Base-by-base conservation (phyloP, 768 basidiomycete genomes). In the Leccinum rimulosum region DNA sequence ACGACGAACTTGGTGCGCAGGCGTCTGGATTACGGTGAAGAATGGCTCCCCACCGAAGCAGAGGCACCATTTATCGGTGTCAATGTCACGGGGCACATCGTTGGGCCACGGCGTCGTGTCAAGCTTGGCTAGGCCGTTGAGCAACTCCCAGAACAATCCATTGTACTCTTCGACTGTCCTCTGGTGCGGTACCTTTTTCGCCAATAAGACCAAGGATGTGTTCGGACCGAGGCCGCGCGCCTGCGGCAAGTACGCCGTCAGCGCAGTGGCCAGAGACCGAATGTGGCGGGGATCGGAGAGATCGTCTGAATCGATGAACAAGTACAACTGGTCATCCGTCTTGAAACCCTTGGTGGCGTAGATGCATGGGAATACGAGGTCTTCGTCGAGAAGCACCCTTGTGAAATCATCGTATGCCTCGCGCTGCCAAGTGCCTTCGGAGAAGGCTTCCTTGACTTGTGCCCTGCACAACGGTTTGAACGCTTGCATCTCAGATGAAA, bases 261-360 rank as follows among this genome's bases (percentile, higher is more conserved):
- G 36, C 1, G 56, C 66, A 27, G 55, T 52, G 28, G 66, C 66
- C 9, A 67, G 53, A n/a, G 66, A 55, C 19, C 56, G 53, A 36
- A 67, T 64, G 38, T 66, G 66, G 15, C 66, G 66, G 33, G 57
- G 54, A 28, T 67, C 53, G 36, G 66, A 67, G 38, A 67, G 53
- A 54, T 67, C 66, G 17, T 67, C 66, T 4, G 66, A 67, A 45
- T 64, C 66, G 48, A 67, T 61, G 52, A 67, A 67, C 33, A 67
- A 27, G 54, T 67, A 67, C 11, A 61, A 33, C 36, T 67, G 63
- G 9, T 64, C 60, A 8, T 67, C 66, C 11, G 58, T 64, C 35
- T 67, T 67, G 50, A 67, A 67, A 6, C 66, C 66, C 47, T 67
- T 67, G 31, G 66, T 60, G 2, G 66, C 66, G 4, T 67, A 67